These are phyloP conservation scores for Phytopythium montanum DNA, from an alignment of 352 stramenopile species.

Conservation along the genomic window DNA sequence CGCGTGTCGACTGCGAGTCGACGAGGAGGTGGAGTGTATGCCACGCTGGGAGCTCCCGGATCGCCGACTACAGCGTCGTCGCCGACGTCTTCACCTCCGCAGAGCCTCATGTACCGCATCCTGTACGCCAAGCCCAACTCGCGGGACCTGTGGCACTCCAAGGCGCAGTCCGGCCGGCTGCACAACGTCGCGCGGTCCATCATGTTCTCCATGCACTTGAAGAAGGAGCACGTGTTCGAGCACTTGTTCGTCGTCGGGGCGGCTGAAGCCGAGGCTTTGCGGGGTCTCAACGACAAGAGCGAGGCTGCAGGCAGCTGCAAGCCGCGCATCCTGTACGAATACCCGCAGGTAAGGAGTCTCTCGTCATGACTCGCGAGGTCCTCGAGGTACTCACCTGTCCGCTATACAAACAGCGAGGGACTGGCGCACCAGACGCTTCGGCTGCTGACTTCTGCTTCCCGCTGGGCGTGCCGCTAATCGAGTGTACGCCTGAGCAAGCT, in stretches of 20 bases:
- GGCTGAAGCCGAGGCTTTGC: constrained; percentile 15
- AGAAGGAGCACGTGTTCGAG: constrained; percentile 81
- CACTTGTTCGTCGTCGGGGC: constrained; percentile 74
- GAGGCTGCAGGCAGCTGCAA: constrained; percentile 53
- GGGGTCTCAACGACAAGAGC: constrained; percentile 25
- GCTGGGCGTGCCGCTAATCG: constrained; percentile 53
- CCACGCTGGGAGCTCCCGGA: background rate
- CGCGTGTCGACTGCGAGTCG: background rate
- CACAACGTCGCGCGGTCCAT: constrained; percentile 67
- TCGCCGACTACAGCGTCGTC: background rate
- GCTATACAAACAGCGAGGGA: constrained; percentile 15
- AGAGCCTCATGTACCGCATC: constrained; percentile 74
- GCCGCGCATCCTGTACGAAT: constrained; percentile 66
- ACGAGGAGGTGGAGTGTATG: background rate
- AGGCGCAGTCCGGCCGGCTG: constrained; percentile 39
- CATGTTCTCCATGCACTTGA: constrained; percentile 78
- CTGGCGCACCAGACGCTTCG: constrained; percentile 37
- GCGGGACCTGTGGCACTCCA: constrained; percentile 55
- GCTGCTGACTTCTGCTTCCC: constrained; percentile 84
- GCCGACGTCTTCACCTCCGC: constrained; percentile 21
- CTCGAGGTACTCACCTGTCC: background rate
- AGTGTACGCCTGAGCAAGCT: constrained; percentile 54
- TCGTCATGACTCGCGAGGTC: background rate
- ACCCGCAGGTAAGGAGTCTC: constrained; percentile 40
- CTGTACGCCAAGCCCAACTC: constrained; percentile 67